Evolutionary conservation across 192 early-diverging fungal species (phyloP).

Genomic region (Phlyctochytrium planicorne): DNA sequence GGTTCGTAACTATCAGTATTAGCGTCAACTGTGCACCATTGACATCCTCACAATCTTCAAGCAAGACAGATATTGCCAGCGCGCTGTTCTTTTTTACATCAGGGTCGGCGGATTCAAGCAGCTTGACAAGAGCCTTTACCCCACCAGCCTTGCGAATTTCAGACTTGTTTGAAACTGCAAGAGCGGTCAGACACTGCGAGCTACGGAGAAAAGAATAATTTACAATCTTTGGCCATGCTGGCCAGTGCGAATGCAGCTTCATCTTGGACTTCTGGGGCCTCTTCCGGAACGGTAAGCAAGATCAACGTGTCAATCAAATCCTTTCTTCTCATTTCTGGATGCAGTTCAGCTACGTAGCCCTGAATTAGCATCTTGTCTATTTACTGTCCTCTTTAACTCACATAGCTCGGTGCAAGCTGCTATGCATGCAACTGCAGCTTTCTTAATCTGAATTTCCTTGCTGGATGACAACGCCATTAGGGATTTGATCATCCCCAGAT

Average conservation of each 20-base stretch:
- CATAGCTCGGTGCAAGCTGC: constrained; percentile 49
- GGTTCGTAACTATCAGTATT: constrained; percentile 35
- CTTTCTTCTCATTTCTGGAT: constrained; percentile 43
- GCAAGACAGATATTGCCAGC: constrained; percentile 39
- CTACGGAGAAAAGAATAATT: no score
- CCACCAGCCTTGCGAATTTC: constrained; percentile 53
- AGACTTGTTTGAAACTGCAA: constrained; percentile 47
- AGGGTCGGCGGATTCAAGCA: constrained; percentile 51
- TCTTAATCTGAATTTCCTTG: constrained; percentile 44
- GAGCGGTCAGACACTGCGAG: neutral
- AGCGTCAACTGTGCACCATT: neutral
- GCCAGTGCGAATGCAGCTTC: constrained; percentile 55
- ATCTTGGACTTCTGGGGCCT: constrained; percentile 52
- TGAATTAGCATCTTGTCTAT: neutral
- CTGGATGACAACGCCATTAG: constrained; percentile 34
- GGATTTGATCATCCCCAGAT: constrained; percentile 34
- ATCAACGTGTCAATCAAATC: constrained; percentile 47
- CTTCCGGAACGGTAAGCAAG: constrained; percentile 31
- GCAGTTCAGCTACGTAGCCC: constrained; percentile 37
- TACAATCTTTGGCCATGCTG: constrained; percentile 55
- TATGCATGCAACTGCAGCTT: constrained; percentile 48
- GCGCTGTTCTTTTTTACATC: constrained; percentile 57
- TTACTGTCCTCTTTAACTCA: constrained; percentile 10
- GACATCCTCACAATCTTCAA: constrained; percentile 50
- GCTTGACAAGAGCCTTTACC: constrained; percentile 49